Percentiles rank a stretch among this genome's conserved stretches.
phyloP scores from a whole-genome alignment of 225 moss, liverwort and hornwort species.

The Climacium dendroides region DNA sequence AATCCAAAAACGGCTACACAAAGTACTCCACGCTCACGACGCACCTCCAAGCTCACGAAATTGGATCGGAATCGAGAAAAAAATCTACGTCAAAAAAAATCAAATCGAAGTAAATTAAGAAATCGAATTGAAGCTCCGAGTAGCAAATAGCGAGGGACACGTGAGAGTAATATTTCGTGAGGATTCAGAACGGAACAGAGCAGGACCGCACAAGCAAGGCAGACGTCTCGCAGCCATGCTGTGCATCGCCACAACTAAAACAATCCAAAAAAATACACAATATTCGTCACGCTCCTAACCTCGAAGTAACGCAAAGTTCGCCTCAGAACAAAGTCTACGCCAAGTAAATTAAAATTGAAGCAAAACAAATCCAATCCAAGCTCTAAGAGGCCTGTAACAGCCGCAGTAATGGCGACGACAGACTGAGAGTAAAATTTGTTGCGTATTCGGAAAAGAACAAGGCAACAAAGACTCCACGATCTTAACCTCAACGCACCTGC shows the following conservation, averaged over 20 bases:
- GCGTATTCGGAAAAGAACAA: background rate
- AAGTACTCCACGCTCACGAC: background rate
- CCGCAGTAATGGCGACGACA: background rate
- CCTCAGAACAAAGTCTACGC: background rate
- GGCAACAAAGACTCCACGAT: background rate
- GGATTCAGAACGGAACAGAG: background rate
- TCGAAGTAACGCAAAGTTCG: background rate
- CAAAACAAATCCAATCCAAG: background rate
- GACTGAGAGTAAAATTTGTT: background rate
- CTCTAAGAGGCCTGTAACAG: background rate
- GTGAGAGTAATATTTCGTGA: background rate
- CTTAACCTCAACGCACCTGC: background rate
- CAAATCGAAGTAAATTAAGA: background rate
- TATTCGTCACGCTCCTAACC: background rate
- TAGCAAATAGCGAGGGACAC: background rate
- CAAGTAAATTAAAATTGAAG: background rate
- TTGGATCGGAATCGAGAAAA: background rate
- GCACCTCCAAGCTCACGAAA: background rate
- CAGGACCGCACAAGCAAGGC: background rate
- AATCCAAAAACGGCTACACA: background rate
- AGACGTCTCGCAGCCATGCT: background rate
- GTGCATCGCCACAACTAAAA: background rate
- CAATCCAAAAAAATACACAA: background rate
- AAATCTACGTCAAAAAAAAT: background rate
- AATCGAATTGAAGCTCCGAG: background rate